phyloP scores from a whole-genome alignment of 495 filamentous ascomycete species.

The Podospora pseudoanserina region DNA sequence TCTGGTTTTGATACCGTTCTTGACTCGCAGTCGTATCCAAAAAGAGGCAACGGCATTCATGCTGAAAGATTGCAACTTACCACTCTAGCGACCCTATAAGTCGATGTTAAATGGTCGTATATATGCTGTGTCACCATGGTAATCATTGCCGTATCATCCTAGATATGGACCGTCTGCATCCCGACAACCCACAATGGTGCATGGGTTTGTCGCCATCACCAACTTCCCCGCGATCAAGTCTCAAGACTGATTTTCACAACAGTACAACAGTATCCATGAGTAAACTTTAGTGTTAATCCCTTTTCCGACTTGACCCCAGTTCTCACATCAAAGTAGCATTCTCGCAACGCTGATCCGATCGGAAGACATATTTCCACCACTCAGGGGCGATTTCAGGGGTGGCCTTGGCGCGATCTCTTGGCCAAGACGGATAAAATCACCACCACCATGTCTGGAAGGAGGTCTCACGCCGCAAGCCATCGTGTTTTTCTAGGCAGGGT shows the following conservation, averaged over 20 bases:
- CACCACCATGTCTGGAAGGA: background rate
- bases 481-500: constrained; percentile 7
- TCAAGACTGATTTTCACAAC: background rate
- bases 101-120: no score
- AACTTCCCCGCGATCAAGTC: background rate
- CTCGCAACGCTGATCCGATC: background rate
- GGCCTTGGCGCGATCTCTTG: background rate
- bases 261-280: background rate
- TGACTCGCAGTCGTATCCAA: no score
- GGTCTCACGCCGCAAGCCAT: background rate
- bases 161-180: no score
- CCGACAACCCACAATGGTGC: no score
- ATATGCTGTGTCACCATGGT: no score
- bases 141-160: no score
- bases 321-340: background rate
- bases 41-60: no score
- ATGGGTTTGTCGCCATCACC: no score
- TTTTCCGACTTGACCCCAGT: background rate
- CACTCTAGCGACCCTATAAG: no score
- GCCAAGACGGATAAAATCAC: constrained; percentile 13
- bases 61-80: no score
- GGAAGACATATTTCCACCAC: constrained; percentile 1
- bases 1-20: no score
- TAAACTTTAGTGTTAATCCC: background rate
- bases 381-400: background rate